Base-by-base conservation (phyloP, 2,329 filamentous ascomycete species). In the Talaromyces sp. region DNA sequence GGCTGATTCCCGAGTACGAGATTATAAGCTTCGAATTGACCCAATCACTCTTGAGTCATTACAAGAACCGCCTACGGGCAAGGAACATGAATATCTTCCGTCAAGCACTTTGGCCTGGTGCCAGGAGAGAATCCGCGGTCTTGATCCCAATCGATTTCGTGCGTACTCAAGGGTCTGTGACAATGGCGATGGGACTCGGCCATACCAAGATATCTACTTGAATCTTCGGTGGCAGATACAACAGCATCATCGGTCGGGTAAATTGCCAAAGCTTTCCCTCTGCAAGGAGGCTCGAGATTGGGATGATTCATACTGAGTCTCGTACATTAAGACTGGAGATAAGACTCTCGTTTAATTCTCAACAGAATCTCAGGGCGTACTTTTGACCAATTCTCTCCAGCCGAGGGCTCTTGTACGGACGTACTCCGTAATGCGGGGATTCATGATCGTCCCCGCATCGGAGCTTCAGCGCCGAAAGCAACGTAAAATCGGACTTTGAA, bases 401-500 rank as follows among this genome's bases (percentile, higher is more conserved):
- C n/a, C n/a, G n/a, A n/a, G n/a, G n/a, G n/a, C n/a, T n/a, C n/a
- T n/a, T n/a, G n/a, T n/a, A n/a, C n/a, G n/a, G n/a, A n/a, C n/a
- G n/a, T n/a, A n/a, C n/a, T n/a, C n/a, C n/a, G n/a, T 3, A n/a
- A 39, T 29, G 42, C 17, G 42, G 19, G 8, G 32, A 10, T 42
- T 24, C 17, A 42, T n/a, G n/a, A n/a, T n/a, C 6, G 47, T 8
- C 24, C 22, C 46, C 46, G 40, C 35, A 41, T 51, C 48, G 48
- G 48, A 40, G 32, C 32, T 32, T 43, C 14, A 13, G 13, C 41
- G 16, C 48, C 48, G 48, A 42, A 17, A 11, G 40, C 3, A 42
- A 14, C 40, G 8, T 17, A 8, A n/a, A n/a, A 42, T 42, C 40
- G 40, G 40, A 42, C 20, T 14, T 41, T 41, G 3, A 42, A 42